A percentile compares a stretch with the other conserved stretches of the same genome.
These are phyloP conservation scores for Eutrema heterophyllum DNA, from an alignment of 345 rosid species.

Conservation along the genomic window DNA sequence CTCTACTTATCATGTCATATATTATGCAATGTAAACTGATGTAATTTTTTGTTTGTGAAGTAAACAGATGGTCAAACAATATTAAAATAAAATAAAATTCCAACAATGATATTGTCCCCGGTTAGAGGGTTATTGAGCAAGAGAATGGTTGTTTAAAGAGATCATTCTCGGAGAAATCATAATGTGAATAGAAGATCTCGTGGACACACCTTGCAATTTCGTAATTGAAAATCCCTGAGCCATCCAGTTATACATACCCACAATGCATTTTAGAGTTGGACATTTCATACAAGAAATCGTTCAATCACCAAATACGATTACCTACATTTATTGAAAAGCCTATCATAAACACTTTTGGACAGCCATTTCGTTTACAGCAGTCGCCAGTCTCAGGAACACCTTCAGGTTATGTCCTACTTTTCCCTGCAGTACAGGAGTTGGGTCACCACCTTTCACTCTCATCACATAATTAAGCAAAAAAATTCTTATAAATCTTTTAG, in stretches of 20 bases:
- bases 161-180: too few species aligned
- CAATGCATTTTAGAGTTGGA: constrained; percentile 2
- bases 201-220: background rate
- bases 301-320: background rate
- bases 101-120: too few species aligned
- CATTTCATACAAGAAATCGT: constrained; percentile 6
- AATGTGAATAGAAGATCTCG: too few species aligned
- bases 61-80: too few species aligned
- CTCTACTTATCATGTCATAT: too few species aligned
- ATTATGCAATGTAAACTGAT: too few species aligned
- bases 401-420: constrained; percentile 72
- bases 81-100: too few species aligned
- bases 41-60: too few species aligned
- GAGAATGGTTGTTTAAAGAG: too few species aligned
- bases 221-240: background rate
- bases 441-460: background rate
- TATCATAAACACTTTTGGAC: constrained; percentile 39
- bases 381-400: constrained; percentile 70
- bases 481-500: background rate
- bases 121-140: too few species aligned
- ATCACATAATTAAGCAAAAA: background rate
- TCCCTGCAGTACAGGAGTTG: constrained; percentile 42
- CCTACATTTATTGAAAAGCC: background rate
- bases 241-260: background rate
- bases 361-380: constrained; percentile 69